These are phyloP conservation scores for Phytophthora ohioensis DNA, from an alignment of 352 stramenopile genomes.

Conservation along the genomic window DNA sequence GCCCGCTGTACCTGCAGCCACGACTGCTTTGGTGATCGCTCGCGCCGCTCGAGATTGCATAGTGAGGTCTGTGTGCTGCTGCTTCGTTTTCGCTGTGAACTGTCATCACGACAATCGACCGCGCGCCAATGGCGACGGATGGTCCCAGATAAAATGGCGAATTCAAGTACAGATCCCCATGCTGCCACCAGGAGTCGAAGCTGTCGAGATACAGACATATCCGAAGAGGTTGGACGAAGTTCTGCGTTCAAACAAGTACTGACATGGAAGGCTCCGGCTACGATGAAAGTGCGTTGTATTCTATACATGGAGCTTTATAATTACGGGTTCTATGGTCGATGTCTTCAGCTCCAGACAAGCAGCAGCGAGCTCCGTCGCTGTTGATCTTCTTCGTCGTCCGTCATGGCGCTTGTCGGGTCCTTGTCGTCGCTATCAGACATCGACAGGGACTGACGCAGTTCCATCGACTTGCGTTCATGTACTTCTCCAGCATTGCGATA, in stretches of 20 bases:
- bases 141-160: conserved; percentile 21
- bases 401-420: conserved; percentile 14
- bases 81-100: conserved; percentile 32
- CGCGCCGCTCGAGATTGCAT: conserved; percentile 39
- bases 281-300: conserved; percentile 3
- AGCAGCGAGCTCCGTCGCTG: conserved; percentile 25
- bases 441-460: conserved; percentile 20
- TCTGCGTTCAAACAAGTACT: neutral
- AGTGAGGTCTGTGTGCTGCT: conserved; percentile 9
- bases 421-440: conserved; percentile 31
- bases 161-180: conserved; percentile 1
- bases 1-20: conserved; percentile 36
- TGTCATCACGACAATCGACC: conserved; percentile 6
- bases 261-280: no score
- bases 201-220: no score
- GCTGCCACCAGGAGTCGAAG: conserved; percentile 10
- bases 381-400: conserved; percentile 25
- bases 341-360: conserved; percentile 29
- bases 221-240: neutral
- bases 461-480: conserved; percentile 34
- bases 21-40: conserved; percentile 23
- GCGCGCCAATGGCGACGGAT: conserved; percentile 7
- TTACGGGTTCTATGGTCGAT: conserved; percentile 3
- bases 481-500: conserved; percentile 14
- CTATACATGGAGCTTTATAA: conserved; percentile 26